A percentile compares a stretch with the other conserved stretches of the same genome.
phyloP scores from a whole-genome alignment of 345 rosid species.

The Ceriops zippeliana region DNA sequence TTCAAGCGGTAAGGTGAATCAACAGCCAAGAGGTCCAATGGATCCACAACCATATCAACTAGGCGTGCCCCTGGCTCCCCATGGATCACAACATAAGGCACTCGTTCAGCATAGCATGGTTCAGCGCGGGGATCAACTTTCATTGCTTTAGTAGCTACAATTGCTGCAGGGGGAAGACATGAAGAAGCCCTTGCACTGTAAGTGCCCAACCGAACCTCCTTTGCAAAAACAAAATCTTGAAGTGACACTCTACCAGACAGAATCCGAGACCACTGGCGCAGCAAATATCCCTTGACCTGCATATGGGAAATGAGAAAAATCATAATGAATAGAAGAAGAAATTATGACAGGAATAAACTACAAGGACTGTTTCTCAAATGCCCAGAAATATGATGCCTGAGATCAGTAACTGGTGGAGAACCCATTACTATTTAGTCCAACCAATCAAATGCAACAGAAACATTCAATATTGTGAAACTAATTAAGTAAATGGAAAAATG shows the following conservation, averaged over 20 bases:
- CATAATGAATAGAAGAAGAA: neutral
- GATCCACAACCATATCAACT: conserved; percentile 95
- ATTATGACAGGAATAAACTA: neutral
- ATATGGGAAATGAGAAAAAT: conserved; percentile 7
- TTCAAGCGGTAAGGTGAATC: conserved; percentile 78
- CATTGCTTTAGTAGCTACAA: conserved; percentile 85
- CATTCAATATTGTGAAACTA: neutral
- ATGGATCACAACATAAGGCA: conserved; percentile 87
- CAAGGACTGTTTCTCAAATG: neutral
- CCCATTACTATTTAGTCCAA: too few species aligned
- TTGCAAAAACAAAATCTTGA: conserved; percentile 92
- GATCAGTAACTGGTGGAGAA: neutral
- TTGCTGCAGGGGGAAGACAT: conserved; percentile 87
- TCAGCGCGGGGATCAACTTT: conserved; percentile 87
- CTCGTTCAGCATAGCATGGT: conserved; percentile 84
- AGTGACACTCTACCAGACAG: conserved; percentile 79
- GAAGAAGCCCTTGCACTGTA: conserved; percentile 63
- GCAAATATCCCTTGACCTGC: conserved; percentile 74
- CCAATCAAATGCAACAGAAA: neutral
- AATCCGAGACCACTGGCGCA: conserved; percentile 84
- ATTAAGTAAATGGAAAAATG: conserved; percentile 2
- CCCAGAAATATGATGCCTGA: neutral
- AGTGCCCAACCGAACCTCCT: conserved; percentile 92
- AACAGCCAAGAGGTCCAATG: conserved; percentile 67
- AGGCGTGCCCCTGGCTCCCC: conserved; percentile 91